Percentiles rank a stretch among this genome's conserved stretches.
Evolutionary conservation across 2,329 filamentous ascomycete species (phyloP).

Genomic region (Exophiala dermatitidis): DNA sequence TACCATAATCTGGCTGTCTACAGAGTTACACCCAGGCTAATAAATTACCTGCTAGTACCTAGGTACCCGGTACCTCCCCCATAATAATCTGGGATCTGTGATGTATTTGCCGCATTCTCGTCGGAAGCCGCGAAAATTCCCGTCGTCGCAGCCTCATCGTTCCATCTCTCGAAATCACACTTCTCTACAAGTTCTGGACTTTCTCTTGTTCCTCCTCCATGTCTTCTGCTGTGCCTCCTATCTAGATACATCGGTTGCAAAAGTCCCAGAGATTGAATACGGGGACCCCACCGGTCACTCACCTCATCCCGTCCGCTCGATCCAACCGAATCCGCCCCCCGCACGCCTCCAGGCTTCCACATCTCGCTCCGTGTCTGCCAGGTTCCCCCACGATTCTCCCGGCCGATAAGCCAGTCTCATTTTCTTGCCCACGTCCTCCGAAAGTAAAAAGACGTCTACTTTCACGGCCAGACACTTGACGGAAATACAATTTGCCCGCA

Average conservation of each 20-base stretch:
- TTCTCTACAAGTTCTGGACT: not conserved
- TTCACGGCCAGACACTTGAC: not conserved
- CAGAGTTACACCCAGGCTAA: not conserved
- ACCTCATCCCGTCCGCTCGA: not conserved
- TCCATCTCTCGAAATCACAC: not conserved
- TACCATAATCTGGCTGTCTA: too few species aligned
- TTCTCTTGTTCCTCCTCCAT: not conserved
- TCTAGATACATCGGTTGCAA: not conserved
- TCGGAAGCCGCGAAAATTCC: too few species aligned
- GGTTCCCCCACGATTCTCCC: slow-evolving; percentile 3
- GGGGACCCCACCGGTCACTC: not conserved
- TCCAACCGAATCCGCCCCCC: slow-evolving; percentile 2
- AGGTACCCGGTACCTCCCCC: not conserved
- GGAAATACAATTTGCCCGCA: not conserved
- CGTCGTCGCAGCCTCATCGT: too few species aligned
- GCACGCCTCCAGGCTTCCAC: slow-evolving; percentile 4
- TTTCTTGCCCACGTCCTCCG: not conserved
- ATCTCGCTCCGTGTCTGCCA: not conserved
- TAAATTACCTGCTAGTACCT: not conserved
- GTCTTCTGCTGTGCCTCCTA: not conserved
- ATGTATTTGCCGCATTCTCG: not conserved
- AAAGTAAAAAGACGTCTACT: not conserved
- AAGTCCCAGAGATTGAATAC: not conserved
- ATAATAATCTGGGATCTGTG: not conserved
- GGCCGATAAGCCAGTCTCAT: not conserved